Base-by-base conservation (phyloP, 2,329 filamentous ascomycete species). In the Delphinella strobiligena region DNA sequence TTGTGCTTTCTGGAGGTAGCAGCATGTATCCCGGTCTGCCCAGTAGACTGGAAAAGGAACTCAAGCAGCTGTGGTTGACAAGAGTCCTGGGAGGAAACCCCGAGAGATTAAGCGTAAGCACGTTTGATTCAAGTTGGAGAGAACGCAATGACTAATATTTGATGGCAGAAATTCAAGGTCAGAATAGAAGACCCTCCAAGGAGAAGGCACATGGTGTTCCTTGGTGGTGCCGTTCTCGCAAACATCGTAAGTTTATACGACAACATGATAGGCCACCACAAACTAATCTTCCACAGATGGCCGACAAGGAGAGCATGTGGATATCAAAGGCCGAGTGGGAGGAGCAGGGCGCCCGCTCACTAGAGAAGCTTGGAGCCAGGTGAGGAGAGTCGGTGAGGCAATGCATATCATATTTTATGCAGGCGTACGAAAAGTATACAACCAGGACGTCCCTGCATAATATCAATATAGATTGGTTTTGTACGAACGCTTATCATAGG, bases 231-330 rank as follows among this genome's bases (percentile, higher is more conserved):
- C 18, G 91, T 98, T 47, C 69, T 98, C 54, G 91, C 91, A 52
- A 96, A 96, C 61, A 93, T 98, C 62, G 72, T 75, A 64, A 59
- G 70, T 61, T 11, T 14, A 5, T 3, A 27, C 10, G 1, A 11
- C 33, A 9, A 15, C 9, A 9, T 9, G 17, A 15, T 2, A 3
- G 11, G 9, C 12, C 39, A 27, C 5, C 4, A 41, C 15, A 31
- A 11, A 10, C 19, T 34, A 19, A 31, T 16, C 4, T 12, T 1
- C n/a, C 4, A 35, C 44, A 75, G 72, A 96, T 98, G 82, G 88
- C 91, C 34, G 88, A 96, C 66, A 96, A 95, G 68, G 86, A 95
- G 62, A 83, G 81, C 61, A 96, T 96, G 91, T 98, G 91, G 91
- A 88, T 98, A 56, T 83, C 82, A 51, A 94, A 94, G 72, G 74